Base-by-base conservation (phyloP, 225 moss, liverwort and hornwort species). In the Asterella californica region DNA sequence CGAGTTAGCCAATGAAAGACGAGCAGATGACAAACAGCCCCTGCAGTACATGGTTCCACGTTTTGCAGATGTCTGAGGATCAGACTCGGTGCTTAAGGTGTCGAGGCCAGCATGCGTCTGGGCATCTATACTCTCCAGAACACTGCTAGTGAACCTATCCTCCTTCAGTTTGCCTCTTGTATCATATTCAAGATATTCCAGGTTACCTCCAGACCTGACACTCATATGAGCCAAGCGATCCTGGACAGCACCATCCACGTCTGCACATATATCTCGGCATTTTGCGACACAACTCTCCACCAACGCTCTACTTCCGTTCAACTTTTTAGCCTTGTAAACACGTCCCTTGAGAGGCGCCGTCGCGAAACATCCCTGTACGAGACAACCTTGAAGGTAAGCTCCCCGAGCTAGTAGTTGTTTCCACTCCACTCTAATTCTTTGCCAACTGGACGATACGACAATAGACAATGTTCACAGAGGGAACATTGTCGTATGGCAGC, bases 241-340 rank as follows among this genome's bases (percentile, higher is more conserved):
- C 63, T 73, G 80, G 6, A 87, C 70, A 68, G 74, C 77, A 60
- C 27, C 62, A 15, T 87, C 82, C 21, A 80, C 82, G 66, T 84
- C 84, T 15, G 83, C 77, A 71, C 82, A 87, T 79, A 87, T 87
- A 57, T 84, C 75, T 62, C 84, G 79, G 80, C 87, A 87, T 47
- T 84, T 77, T 48, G 82, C 70, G 18, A 69, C 79, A 19, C 82
- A 84, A 80, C 49, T 78, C 62, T 80, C 87, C 15, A 75, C 57
- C 33, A 64, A 77, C 6, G 72, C 37, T 24, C 76, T 76, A 75
- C 67, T 65, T 45, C 83, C 83, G 57, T 49, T 79, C 22, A 52
- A 33, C 49, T 54, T 81, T 1, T 69, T 46, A 3, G 54, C 52
- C 52, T 53, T 46, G 47, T 48, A 69, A 4, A 36, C 50, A 34